Conservation (phyloP, 345 rosid species). For the Bruguiera sexangula region DNA sequence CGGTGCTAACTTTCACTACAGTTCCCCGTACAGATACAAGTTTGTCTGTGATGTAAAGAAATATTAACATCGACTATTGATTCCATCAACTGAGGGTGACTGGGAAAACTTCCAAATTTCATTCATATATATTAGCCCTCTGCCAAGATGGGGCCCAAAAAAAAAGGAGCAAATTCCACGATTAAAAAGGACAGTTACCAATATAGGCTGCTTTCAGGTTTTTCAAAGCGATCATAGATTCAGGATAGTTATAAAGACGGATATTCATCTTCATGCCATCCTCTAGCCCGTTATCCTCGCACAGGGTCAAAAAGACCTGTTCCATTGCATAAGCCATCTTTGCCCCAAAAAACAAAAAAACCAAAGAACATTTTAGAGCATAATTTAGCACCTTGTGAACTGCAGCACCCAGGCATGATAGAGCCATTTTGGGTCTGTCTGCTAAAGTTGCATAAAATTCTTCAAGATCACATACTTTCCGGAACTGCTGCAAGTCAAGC, state of each 20-base stretch:
- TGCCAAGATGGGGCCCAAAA: background rate
- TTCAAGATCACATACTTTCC: conserved; percentile 45
- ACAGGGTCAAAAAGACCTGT: conserved; percentile 21
- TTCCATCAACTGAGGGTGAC: conserved; percentile 1
- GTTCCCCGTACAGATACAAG: conserved; percentile 89
- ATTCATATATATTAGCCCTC: too few species aligned
- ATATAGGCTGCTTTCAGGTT: conserved; percentile 92
- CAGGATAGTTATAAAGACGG: conserved; percentile 76
- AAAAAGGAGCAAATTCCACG: background rate
- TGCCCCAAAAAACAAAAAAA: background rate
- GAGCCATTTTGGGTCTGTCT: conserved; percentile 70
- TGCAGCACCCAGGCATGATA: conserved; percentile 76
- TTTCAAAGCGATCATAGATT: conserved; percentile 75
- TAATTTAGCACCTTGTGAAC: conserved; percentile 66
- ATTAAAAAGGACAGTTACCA: conserved; percentile 43
- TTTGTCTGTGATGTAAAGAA: conserved; percentile 57
- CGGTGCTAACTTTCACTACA: conserved; percentile 82
- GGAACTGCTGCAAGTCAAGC: conserved; percentile 67
- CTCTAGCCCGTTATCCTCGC: conserved; percentile 38
- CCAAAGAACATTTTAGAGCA: background rate
- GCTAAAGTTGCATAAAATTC: conserved; percentile 58
- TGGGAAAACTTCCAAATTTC: background rate
- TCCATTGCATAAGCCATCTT: background rate
- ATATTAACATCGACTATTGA: background rate
- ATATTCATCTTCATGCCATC: conserved; percentile 56